phyloP scores from a whole-genome alignment of 345 rosid species.

The Laguncularia racemosa region DNA sequence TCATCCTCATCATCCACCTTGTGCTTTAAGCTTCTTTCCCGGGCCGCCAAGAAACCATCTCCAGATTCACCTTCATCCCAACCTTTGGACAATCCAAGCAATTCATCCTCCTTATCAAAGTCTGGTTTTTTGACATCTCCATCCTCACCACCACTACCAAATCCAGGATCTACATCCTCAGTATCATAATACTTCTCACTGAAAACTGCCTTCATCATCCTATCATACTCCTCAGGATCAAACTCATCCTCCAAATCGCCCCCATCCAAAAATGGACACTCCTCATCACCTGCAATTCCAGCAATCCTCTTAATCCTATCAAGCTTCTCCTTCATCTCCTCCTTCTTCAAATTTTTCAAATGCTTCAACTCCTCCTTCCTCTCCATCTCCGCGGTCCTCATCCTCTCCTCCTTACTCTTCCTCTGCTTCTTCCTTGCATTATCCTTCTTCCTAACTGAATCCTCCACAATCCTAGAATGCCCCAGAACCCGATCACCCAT shows the following conservation, averaged over 20 bases:
- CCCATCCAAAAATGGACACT: slow-evolving; percentile 18
- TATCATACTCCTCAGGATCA: slow-evolving; percentile 72
- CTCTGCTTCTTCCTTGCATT: slow-evolving; percentile 62
- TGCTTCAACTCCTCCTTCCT: slow-evolving; percentile 78
- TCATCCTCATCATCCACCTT: slow-evolving; percentile 25
- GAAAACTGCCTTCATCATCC: slow-evolving; percentile 67
- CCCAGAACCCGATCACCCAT: slow-evolving; percentile 63
- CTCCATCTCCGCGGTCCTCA: slow-evolving; percentile 56
- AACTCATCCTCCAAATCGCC: slow-evolving; percentile 64
- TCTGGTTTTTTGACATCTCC: slow-evolving; percentile 62
- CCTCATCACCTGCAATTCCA: slow-evolving; percentile 48
- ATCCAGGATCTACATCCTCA: slow-evolving; percentile 45
- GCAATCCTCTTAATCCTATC: slow-evolving; percentile 60
- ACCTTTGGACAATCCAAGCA: slow-evolving; percentile 70
- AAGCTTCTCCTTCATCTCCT: slow-evolving; percentile 73
- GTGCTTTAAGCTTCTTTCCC: slow-evolving; percentile 43
- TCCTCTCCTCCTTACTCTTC: slow-evolving; percentile 65
- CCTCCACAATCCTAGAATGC: slow-evolving; percentile 65
- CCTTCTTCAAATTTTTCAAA: slow-evolving; percentile 84
- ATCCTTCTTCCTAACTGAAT: slow-evolving; percentile 78
- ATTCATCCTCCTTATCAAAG: slow-evolving; percentile 78
- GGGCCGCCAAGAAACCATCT: slow-evolving; percentile 59
- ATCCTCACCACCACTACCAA: slow-evolving; percentile 30
- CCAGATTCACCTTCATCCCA: slow-evolving; percentile 45
- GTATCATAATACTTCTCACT: slow-evolving; percentile 53